Percentiles rank a stretch among this genome's conserved stretches.
These are phyloP conservation scores for Ramularia collo-cygni DNA, from an alignment of 2,329 filamentous ascomycete genomes.

Conservation along the genomic window DNA sequence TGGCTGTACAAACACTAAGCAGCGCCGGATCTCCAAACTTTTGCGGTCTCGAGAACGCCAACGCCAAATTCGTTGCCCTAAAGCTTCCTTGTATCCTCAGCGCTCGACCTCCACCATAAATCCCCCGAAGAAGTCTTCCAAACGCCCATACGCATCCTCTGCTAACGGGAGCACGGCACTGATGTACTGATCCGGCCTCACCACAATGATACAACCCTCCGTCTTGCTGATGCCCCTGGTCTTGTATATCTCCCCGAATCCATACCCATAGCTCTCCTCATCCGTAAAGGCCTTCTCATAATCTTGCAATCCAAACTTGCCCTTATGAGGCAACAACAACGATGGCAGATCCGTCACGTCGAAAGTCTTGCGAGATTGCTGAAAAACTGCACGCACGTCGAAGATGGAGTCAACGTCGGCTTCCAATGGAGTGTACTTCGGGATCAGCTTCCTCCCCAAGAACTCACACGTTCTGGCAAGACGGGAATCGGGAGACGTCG, in stretches of 20 bases:
- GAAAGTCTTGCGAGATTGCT: conserved; percentile 24
- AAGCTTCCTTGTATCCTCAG: no score
- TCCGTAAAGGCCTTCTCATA: conserved; percentile 42
- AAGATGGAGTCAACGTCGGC: conserved; percentile 44
- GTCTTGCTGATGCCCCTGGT: conserved; percentile 52
- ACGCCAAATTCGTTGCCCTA: background rate
- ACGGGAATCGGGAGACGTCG: conserved; percentile 15
- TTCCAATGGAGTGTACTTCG: conserved; percentile 33
- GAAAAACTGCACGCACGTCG: conserved; percentile 42
- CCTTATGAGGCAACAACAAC: conserved; percentile 39
- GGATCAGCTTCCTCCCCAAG: conserved; percentile 18
- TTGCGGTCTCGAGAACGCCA: background rate
- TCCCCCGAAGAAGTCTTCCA: conserved; percentile 27
- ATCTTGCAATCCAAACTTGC: conserved; percentile 28
- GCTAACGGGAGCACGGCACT: conserved; percentile 27
- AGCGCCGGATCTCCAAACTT: no score
- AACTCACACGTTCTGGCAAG: conserved; percentile 20
- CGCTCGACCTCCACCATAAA: conserved; percentile 16
- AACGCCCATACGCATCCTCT: conserved; percentile 11
- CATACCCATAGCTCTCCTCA: conserved; percentile 36
- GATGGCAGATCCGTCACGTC: conserved; percentile 35
- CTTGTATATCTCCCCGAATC: conserved; percentile 41
- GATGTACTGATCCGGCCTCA: conserved; percentile 64
- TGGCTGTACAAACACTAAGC: no score
- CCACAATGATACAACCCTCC: conserved; percentile 51